Base-by-base conservation (phyloP, 306 rosid genomes). In the Myrica gale region DNA sequence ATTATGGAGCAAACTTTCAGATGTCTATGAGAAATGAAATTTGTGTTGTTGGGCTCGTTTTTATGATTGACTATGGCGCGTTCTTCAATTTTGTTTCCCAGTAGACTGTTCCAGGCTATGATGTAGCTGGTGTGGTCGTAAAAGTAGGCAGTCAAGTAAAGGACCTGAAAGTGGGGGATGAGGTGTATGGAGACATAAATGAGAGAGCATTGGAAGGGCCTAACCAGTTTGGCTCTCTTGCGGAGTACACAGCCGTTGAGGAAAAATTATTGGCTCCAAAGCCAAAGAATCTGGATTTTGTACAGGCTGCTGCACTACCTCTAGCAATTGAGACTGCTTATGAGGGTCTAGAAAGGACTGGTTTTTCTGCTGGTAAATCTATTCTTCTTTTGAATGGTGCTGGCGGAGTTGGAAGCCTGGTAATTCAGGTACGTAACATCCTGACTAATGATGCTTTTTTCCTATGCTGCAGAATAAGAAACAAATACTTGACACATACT, bases 41-140 rank as follows among this genome's bases (percentile, higher is more conserved):
- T 41, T 4, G 44, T 2, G 23, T 4, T 32, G 16, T 67, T 6
- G 9, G 57, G 16, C 52, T 5, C 39, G 17, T 50, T 71, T 5
- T 47, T 4, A 48, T 68, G 6, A 21, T 70, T 21, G 47, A 69
- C 68, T 51, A 32, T 51, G 73, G 73, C 19, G 13, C n/a, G 37
- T 32, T 48, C 5, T 75, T 78, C 41, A 5, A n/a, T 6, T 84
- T 73, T 13, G 39, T 84, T 76, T 54, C 70, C 44, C 0, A 61
- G 63, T 75, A 94, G 99, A 95, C 97, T 81, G 91, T 95, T 80
- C 99, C 99, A 32, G 99, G 97, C 16, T 95, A 91, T 74, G 97
- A 93, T 81, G 92, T 93, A 9, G 92, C 96, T 2, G 97, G 97
- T n/a, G 89, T 91, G 77, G 97, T 91, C 78, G 97, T 87, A 56